Evolutionary conservation across 1,139 yeast genomes (phyloP), one percentile per base, ranked within the genome.

Genomic region (Taphrina betulina): DNA sequence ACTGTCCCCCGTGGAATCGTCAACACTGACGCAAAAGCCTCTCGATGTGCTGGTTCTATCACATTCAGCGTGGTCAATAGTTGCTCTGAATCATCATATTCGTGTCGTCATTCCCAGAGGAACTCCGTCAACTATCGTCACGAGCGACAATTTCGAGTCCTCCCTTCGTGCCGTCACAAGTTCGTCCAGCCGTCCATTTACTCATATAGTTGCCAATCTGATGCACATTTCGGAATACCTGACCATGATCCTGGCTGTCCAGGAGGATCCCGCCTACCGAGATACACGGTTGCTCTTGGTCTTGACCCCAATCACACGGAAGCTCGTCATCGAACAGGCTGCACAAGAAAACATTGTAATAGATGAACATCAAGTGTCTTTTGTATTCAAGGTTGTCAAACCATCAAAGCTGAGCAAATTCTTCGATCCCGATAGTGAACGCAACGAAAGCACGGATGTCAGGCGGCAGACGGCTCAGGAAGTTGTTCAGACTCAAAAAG

Each of bases 81-180:
- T 62, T 50, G 67, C 69, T 20, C 67, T 68, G 28, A 64, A 64
- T 22, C 69, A 68, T 57, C 71, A 68, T 51, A 65, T 68, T 36
- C 60, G 65, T 19, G 65, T 65, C 22, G 65, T 71, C 2, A 65
- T 68, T 1, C 64, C 66, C 5, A 31, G 36, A 8, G 59, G 54
- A 10, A 23, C 29, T 14, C 36, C 23, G 19, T 41, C 59, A 10
- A 59, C 60, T 22, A 59, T 60, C 26, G 50, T 59, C 20, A 59
- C 59, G 34, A 59, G 56, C 12, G 53, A 57, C 34, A 52, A 54
- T 22, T 59, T 45, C 46, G 58, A 43, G 4, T 42, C 61, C 5
- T 60, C 63, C 16, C 45, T 7, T 41, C 56, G 33, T 29, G 44
- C 17, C 14, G 55, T 31, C 31, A 12, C 7, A 29, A 33, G 40